Evolutionary conservation across 768 basidiomycete genomes (phyloP), one percentile per base, ranked within the genome.

Genomic region (Leccinum pellstonianum): DNA sequence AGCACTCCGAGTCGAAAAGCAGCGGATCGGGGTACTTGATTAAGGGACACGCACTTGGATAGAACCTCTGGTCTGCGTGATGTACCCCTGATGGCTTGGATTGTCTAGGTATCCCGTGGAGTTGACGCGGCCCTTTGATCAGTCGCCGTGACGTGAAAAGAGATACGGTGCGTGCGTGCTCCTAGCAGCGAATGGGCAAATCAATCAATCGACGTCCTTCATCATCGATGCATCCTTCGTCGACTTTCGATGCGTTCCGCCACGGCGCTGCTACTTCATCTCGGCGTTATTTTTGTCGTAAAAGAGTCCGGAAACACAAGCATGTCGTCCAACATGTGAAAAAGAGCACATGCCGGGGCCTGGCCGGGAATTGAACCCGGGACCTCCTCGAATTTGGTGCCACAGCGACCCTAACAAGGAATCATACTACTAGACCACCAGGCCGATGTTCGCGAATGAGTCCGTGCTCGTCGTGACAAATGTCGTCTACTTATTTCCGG

Each of bases 281-380:
- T 66, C 66, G 29, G 82, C 77, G 58, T 79, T 76, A 37, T 53
- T 48, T 48, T 41, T n/a, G 21, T 38, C 47, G 31, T 58, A 68
- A 58, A 54, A 50, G 43, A 11, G 33, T 38, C 64, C 61, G 64
- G 51, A 53, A 31, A 54, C 54, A 53, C 43, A 14, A 29, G 46
- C 43, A 52, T 31, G 21, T 7, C 21, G 33, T 48, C 21, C 31
- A 25, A 7, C 19, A 29, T 37, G 35, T 23, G 53, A 38, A 52
- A 55, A 51, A 55, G 29, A 55, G 43, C 29, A 35, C 4, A 53
- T 37, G 15, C 4, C 27, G 29, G 66, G 86, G 85, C 86, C 85
- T 86, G 80, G 82, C 86, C 83, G 86, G 86, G 87, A 87, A 87
- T 88, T 87, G 87, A 90, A 88, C 87, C 86, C 86, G 82, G 86